These are phyloP conservation scores for Linanthus parryae DNA, from an alignment of 148 eudicot genomes.

Conservation along the genomic window DNA sequence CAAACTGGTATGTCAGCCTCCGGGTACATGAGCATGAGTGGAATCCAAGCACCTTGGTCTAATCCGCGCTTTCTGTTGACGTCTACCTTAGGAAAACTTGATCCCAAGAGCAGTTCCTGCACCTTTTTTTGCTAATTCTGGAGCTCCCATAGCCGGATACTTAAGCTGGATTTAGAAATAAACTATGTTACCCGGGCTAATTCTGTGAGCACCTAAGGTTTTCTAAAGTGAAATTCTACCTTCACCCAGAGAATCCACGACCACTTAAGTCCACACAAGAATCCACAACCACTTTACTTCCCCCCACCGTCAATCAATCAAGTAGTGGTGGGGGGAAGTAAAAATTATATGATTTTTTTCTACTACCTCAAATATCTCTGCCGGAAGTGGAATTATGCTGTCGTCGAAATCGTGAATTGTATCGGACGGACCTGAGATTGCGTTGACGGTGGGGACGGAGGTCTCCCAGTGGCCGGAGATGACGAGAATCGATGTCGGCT, in stretches of 20 bases:
- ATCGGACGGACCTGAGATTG: constrained; percentile 26
- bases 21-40: constrained; percentile 90
- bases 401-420: constrained; percentile 67
- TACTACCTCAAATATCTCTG: constrained; percentile 62
- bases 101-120: constrained; percentile 42
- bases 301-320: no score
- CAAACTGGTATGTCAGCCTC: constrained; percentile 87
- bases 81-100: constrained; percentile 41
- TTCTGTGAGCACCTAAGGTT: no score
- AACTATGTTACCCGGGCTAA: no score
- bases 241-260: no score
- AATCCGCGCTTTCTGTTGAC: constrained; percentile 75
- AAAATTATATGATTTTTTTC: no score
- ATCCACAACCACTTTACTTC: no score
- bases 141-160: constrained; percentile 90
- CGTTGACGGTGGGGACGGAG: constrained; percentile 43
- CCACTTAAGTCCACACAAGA: no score
- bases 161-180: no score
- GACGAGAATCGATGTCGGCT: constrained; percentile 42
- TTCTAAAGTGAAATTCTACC: no score
- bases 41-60: constrained; percentile 92
- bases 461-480: constrained; percentile 81
- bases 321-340: no score
- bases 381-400: no score
- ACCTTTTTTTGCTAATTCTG: constrained; percentile 63